Evolutionary conservation across 1,284 basidiomycete species (phyloP).

Genomic region (Phylloboletellus chloephorus): DNA sequence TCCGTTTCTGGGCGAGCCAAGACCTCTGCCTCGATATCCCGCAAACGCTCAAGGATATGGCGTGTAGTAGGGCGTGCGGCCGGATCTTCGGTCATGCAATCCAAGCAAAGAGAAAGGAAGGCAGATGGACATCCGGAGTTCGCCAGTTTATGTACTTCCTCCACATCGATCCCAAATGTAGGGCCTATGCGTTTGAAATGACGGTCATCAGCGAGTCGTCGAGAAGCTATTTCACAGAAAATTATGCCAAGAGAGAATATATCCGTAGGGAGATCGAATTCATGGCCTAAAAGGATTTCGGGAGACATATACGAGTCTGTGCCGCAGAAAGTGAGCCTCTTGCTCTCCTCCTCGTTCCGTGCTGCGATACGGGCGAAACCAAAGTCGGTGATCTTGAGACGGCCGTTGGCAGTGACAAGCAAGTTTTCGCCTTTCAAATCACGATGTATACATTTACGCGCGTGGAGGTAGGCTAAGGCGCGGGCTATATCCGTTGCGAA

Average conservation of each 20-base stretch:
- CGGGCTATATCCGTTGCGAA: constrained; percentile 93
- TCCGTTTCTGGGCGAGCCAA: constrained; percentile 62
- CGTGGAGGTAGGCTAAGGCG: constrained; percentile 95
- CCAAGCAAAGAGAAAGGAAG: constrained; percentile 74
- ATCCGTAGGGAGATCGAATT: constrained; percentile 91
- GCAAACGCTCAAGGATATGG: constrained; percentile 68
- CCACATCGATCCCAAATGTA: constrained; percentile 69
- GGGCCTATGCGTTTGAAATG: constrained; percentile 79
- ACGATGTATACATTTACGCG: constrained; percentile 79
- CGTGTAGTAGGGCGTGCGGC: constrained; percentile 70
- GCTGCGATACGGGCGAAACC: constrained; percentile 93
- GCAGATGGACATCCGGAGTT: constrained; percentile 74
- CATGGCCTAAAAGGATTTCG: constrained; percentile 86
- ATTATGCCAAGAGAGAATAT: constrained; percentile 94
- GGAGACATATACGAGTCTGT: constrained; percentile 95
- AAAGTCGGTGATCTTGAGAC: constrained; percentile 96
- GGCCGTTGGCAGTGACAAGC: constrained; percentile 88
- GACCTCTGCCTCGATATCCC: constrained; percentile 77
- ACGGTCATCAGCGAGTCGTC: constrained; percentile 78
- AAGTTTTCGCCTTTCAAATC: constrained; percentile 98
- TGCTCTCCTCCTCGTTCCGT: constrained; percentile 85
- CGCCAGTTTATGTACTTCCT: constrained; percentile 68
- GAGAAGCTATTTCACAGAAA: constrained; percentile 84
- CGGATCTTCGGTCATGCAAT: constrained; percentile 74
- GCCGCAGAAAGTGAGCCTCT: constrained; percentile 91